These are phyloP conservation scores for Magnaporthiopsis poae DNA, from an alignment of 2,329 filamentous ascomycete genomes.

Conservation along the genomic window DNA sequence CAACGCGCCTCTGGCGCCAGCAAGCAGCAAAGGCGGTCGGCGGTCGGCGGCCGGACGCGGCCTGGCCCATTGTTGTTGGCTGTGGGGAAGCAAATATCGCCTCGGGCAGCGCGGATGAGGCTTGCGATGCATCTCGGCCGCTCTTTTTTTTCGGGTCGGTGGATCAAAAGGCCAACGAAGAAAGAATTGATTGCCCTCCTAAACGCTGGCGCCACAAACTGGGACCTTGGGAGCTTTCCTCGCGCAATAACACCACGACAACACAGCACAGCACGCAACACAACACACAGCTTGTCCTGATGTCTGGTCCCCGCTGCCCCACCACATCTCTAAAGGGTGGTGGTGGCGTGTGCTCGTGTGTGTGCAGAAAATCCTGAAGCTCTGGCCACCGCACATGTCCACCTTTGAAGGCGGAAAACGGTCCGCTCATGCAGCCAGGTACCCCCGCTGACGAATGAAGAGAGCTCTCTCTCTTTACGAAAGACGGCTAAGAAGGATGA, in stretches of 20 bases:
- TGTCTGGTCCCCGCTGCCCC: not conserved
- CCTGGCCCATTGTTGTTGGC: not conserved
- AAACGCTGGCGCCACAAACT: not conserved
- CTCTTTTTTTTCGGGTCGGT: not conserved
- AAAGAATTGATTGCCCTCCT: not conserved
- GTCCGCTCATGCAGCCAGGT: conserved; percentile 8
- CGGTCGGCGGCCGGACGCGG: not conserved
- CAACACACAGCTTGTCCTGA: not conserved
- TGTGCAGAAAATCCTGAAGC: not conserved
- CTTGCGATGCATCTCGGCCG: not conserved
- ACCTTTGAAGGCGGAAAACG: conserved; percentile 6
- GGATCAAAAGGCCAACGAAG: not conserved
- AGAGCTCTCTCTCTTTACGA: not conserved
- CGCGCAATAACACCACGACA: not conserved
- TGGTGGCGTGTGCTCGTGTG: too few relatives aligned
- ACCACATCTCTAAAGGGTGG: not conserved
- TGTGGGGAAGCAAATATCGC: not conserved
- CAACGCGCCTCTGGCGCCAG: too few relatives aligned
- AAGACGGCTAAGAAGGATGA: conserved; percentile 4
- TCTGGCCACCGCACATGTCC: not conserved
- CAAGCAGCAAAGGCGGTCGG: not conserved
- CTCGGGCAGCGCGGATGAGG: not conserved
- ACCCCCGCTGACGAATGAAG: conserved; percentile 6
- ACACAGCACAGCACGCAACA: not conserved
- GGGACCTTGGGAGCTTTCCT: not conserved